Base-by-base conservation (phyloP, 768 basidiomycete species). In the Trametes sanguinea region DNA sequence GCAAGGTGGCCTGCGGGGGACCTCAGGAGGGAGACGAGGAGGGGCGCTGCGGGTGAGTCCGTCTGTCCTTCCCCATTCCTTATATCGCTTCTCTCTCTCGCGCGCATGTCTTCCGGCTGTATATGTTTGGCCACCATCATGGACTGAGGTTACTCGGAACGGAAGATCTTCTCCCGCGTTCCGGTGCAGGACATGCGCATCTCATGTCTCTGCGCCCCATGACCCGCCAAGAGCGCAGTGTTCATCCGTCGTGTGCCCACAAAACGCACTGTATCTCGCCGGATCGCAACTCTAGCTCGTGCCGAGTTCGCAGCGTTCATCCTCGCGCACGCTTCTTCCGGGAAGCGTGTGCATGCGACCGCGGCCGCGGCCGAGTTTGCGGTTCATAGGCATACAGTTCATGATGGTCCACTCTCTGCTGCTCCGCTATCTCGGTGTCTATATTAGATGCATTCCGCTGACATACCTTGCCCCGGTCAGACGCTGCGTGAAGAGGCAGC, bases 1-100 rank as follows among this genome's bases (percentile, higher is more conserved):
- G 70, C 44, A 71, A 71, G 64, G 68, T 71, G 51, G 69, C 67
- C n/a, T 71, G 70, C 54, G 68, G 68, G n/a, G 67, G 64, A n/a
- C 68, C 65, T 39, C 53, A 40, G 37, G 64, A 53, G 48, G 64
- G 58, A 16, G 63, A 63, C 30, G 43, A 45, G 44, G 56, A 54
- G 53, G 40, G 55, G 42, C 57, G 63, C 10, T 68, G 67, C 46
- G 54, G 52, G 67, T 68, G 58, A 63, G 67, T 66, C 35, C 51
- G 8, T 22, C 22, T 65, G 6, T n/a, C 27, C 30, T n/a, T 13
- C 32, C 48, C 14, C 42, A 22, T 50, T 3, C 22, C 42, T 43
- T 43, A 43, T 43, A 43, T 14, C 42, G 2, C n/a, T 43, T 14
- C 42, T n/a, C 42, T 16, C 42, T 16, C n/a, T 1, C 42, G 39